phyloP scores from a whole-genome alignment of 2,329 filamentous ascomycete genomes.

The Sporothrix humicola region DNA sequence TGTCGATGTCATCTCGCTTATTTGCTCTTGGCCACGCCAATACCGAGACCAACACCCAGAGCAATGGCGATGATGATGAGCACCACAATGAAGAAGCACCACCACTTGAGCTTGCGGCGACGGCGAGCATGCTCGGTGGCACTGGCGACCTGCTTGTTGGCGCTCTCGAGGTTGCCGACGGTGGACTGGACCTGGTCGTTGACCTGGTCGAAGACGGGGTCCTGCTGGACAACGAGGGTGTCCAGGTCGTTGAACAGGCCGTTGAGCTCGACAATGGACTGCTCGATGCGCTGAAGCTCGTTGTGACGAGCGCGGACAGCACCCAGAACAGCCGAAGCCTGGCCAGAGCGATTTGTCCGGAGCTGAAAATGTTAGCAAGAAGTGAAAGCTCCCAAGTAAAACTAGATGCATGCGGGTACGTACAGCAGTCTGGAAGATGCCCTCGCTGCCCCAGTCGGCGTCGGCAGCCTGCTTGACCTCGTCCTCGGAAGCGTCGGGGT shows the following conservation, averaged over 20 bases:
- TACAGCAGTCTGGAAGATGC: conserved; percentile 83
- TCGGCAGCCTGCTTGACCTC: conserved; percentile 73
- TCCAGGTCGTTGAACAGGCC: conserved; percentile 76
- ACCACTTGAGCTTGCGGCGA: conserved; percentile 81
- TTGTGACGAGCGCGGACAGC: conserved; percentile 82
- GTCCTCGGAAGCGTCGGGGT: conserved; percentile 76
- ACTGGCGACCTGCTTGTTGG: conserved; percentile 70
- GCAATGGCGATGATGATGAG: conserved; percentile 63
- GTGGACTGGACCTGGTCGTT: conserved; percentile 71
- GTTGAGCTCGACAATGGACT: conserved; percentile 72
- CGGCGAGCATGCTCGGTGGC: conserved; percentile 70
- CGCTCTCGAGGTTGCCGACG: conserved; percentile 69
- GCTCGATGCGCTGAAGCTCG: conserved; percentile 80
- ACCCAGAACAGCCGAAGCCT: conserved; percentile 74
- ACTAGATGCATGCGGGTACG: conserved; percentile 45
- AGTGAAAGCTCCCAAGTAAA: conserved; percentile 1
- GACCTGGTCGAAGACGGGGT: conserved; percentile 64
- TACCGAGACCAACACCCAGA: conserved; percentile 60
- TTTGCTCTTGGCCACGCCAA: conserved; percentile 46
- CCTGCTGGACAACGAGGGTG: conserved; percentile 74
- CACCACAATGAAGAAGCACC: conserved; percentile 67
- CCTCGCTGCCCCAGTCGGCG: conserved; percentile 76
- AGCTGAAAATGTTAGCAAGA: conserved; percentile 56
- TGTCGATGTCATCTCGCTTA: conserved; percentile 8
- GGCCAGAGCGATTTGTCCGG: conserved; percentile 73